Conservation (phyloP, 805 yeast species). For the Hanseniaspora lachancei region DNA sequence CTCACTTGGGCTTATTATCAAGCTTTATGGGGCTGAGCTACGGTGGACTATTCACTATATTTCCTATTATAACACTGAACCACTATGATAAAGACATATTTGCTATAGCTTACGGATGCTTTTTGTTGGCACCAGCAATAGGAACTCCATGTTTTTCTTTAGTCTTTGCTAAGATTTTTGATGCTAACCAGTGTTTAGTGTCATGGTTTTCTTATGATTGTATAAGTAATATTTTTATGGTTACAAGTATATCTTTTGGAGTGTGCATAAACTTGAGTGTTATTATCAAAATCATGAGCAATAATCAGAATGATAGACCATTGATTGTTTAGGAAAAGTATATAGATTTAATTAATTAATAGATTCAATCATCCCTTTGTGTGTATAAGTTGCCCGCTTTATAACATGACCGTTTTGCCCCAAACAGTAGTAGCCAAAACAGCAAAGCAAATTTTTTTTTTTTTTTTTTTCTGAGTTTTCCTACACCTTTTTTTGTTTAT, state of each 20-base stretch:
- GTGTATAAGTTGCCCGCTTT: no score
- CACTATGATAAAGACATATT: constrained; percentile 80
- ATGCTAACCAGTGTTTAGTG: constrained; percentile 25
- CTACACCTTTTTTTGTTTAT: no score
- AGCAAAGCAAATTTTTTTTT: no score
- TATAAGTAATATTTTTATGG: not conserved
- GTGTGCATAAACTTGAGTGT: not conserved
- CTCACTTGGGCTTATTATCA: constrained; percentile 27
- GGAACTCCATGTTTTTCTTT: constrained; percentile 62
- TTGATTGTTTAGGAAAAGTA: not conserved
- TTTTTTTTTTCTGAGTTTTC: no score
- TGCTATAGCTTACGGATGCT: constrained; percentile 88
- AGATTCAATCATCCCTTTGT: no score
- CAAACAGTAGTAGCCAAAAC: no score
- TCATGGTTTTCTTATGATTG: constrained; percentile 3
- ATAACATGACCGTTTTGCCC: no score
- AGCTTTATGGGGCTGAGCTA: constrained; percentile 54
- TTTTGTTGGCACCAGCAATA: constrained; percentile 77
- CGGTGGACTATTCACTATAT: constrained; percentile 75
- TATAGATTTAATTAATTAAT: not conserved
- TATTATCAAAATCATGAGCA: not conserved
- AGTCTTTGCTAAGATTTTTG: constrained; percentile 53
- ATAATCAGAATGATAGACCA: not conserved
- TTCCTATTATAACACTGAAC: constrained; percentile 70
- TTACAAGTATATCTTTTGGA: constrained; percentile 1